phyloP scores from a whole-genome alignment of 495 filamentous ascomycete genomes.

The Hyphodiscus hymeniophilus region DNA sequence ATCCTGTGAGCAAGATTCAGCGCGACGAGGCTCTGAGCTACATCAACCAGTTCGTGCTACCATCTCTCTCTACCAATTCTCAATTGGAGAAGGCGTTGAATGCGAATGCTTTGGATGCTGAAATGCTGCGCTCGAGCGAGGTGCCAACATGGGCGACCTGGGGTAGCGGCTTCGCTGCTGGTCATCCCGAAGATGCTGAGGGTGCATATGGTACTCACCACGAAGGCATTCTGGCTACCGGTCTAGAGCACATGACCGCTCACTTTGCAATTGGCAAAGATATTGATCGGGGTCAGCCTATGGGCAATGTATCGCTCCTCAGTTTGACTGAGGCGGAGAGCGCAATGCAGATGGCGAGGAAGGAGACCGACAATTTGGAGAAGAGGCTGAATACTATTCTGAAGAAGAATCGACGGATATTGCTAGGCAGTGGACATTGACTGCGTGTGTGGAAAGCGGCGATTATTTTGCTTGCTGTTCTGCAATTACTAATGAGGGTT shows the following conservation, averaged over 20 bases:
- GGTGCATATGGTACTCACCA: conserved; percentile 4
- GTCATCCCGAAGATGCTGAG: conserved; percentile 1
- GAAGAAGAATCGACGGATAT: conserved; percentile 49
- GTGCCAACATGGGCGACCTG: conserved; percentile 28
- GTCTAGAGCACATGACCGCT: conserved; percentile 20
- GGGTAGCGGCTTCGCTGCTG: conserved; percentile 8
- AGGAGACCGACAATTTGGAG: conserved; percentile 62
- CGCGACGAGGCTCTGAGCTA: conserved; percentile 55
- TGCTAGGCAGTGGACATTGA: conserved; percentile 26
- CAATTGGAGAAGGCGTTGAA: conserved; percentile 24
- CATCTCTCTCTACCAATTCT: conserved; percentile 28
- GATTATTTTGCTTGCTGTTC: background rate
- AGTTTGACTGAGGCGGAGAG: conserved; percentile 54
- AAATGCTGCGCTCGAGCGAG: conserved; percentile 35
- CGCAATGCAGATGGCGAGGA: conserved; percentile 45
- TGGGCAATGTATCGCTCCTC: conserved; percentile 41
- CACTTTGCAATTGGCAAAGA: conserved; percentile 22
- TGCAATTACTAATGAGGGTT: background rate
- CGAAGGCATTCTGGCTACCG: conserved; percentile 19
- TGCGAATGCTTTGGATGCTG: conserved; percentile 20
- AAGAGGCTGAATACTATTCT: conserved; percentile 54
- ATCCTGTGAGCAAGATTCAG: conserved; percentile 48
- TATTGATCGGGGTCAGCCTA: conserved; percentile 23
- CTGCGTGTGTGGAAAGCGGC: background rate
- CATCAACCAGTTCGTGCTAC: conserved; percentile 59